Percentiles rank a stretch among this genome's conserved stretches.
Conservation (phyloP, 1,284 basidiomycete species). For the Cryptococcus sp. region DNA sequence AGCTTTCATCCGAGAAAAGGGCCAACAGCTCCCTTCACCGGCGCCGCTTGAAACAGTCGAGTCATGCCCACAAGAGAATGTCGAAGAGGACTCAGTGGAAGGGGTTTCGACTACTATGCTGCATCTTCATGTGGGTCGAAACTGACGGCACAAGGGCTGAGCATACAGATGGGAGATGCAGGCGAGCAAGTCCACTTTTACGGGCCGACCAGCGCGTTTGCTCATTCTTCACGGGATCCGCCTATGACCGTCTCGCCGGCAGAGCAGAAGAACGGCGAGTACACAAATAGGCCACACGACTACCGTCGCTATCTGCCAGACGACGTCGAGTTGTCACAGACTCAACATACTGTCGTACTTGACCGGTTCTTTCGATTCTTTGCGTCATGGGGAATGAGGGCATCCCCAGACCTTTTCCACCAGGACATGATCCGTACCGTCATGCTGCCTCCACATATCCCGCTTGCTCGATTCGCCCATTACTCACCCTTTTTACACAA, state of each 20-base stretch:
- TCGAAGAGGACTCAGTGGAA: constrained; percentile 2
- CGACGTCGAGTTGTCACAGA: constrained; percentile 14
- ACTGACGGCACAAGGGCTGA: not conserved
- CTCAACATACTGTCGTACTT: constrained; percentile 20
- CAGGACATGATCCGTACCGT: constrained; percentile 11
- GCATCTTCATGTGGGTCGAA: not conserved
- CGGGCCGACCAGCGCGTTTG: constrained; percentile 10
- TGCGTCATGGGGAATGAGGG: constrained; percentile 18
- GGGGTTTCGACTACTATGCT: constrained; percentile 9
- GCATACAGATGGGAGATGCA: constrained; percentile 18
- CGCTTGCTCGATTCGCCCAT: constrained; percentile 34
- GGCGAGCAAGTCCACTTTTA: constrained; percentile 15
- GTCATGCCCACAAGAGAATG: constrained; percentile 4
- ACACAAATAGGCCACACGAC: constrained; percentile 6
- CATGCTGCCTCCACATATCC: constrained; percentile 1
- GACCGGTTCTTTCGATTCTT: constrained; percentile 33
- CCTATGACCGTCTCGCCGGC: not conserved
- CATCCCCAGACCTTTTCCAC: constrained; percentile 14
- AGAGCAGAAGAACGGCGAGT: constrained; percentile 1
- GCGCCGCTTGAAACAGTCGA: not conserved
- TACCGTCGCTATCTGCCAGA: constrained; percentile 11
- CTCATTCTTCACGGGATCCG: constrained; percentile 2
- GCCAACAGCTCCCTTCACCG: constrained; percentile 7
- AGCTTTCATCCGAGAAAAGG: constrained; percentile 7
- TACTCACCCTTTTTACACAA: constrained; percentile 71